Conservation (phyloP, 129 eudicot genomes). For the carrot (Daucus carota) region DH1_v3.0 NC_030382.2:58703001-58703500, state of each 20-base stretch:
- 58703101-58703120: slow-evolving; percentile 49
- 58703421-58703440: slow-evolving; percentile 49
- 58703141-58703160: slow-evolving; percentile 32
- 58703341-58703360: slow-evolving; percentile 49
- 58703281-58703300: slow-evolving; percentile 58
- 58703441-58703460: slow-evolving; percentile 59
- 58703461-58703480: slow-evolving; percentile 76
- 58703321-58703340: slow-evolving; percentile 59
- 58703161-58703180: slow-evolving; percentile 39
- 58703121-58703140: slow-evolving; percentile 41
- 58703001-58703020: neutral
- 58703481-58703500: slow-evolving; percentile 78
- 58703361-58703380: slow-evolving; percentile 37
- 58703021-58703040: neutral
- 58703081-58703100: slow-evolving; percentile 43
- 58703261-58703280: slow-evolving; percentile 65
- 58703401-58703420: slow-evolving; percentile 42
- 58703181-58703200: slow-evolving; percentile 39
- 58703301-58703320: slow-evolving; percentile 69
- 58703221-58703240: slow-evolving; percentile 34
- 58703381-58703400: slow-evolving; percentile 30
- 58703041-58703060: slow-evolving; percentile 41
- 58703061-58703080: slow-evolving; percentile 40
- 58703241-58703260: slow-evolving; percentile 52
- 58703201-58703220: slow-evolving; percentile 44